Evolutionary conservation across 106 monocot species (phyloP), one percentile per base, ranked within the genome.

Genomic region (Iris macrosiphon): DNA sequence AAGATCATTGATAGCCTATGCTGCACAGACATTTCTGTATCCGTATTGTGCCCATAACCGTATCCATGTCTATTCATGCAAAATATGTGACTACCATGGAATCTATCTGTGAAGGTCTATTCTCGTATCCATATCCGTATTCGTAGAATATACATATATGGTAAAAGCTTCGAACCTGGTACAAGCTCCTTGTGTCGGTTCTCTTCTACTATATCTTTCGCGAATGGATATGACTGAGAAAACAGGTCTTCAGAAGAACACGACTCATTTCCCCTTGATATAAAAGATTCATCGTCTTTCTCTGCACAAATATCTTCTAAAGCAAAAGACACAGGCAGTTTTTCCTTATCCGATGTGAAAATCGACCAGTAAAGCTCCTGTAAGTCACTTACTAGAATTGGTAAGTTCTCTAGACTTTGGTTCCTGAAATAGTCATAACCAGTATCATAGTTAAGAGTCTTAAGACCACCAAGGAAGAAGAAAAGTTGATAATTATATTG

Each of bases 331-430:
- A 35, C 5, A 5, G 25, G n/a, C n/a, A n/a, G 47, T 18, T 42
- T 18, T 55, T 27, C 6, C 16, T 29, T 17, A 24, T 68, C 40
- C 31, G 25, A 16, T 57, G 9, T 22, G 24, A 26, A 39, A 41
- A 18, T 44, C 37, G 62, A 42, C 25, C 39, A 13, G 38, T 69
- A 63, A 56, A 64, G 63, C 40, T 56, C 58, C 31, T 69, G 38
- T 4, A 75, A 62, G 32, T 75, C 75, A 52, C 45, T 52, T 12
- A 52, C 55, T 24, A 75, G 27, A 57, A 31, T 31, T 24, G 68
- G 63, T 17, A 75, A 24, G 18, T 30, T 45, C 49, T 31, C 49
- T 32, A 75, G 41, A 34, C 21, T 47, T 18, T 63, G 68, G 54
- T 75, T 75, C 58, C 75, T 75, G 75, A 45, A 54, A 46, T 26